Conservation (phyloP, 257 asterid species). For the Sherardia arvensis region DNA sequence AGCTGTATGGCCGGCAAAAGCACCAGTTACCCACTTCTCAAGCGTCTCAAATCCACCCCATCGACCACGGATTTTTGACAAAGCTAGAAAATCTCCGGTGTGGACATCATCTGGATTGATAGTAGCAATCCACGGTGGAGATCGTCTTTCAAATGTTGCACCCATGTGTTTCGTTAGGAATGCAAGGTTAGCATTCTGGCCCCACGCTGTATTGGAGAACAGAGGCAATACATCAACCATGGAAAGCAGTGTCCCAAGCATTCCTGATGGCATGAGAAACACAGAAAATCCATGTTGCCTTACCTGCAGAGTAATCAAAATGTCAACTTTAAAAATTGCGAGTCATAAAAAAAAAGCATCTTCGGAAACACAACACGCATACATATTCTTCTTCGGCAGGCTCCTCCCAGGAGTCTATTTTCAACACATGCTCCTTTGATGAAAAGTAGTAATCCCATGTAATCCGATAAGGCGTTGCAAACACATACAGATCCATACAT, state of each 20-base stretch:
- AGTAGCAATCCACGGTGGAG: conserved; percentile 54
- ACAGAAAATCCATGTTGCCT: conserved; percentile 92
- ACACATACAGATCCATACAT: conserved; percentile 97
- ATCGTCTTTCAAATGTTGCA: conserved; percentile 74
- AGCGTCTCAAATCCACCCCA: conserved; percentile 99
- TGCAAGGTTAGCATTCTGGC: conserved; percentile 87
- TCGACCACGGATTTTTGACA: conserved; percentile 96
- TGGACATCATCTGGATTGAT: conserved; percentile 83
- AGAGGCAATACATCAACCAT: conserved; percentile 90
- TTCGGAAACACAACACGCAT: conserved; percentile 9
- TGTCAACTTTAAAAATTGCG: not conserved
- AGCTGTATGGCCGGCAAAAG: conserved; percentile 98
- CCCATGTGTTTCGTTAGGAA: conserved; percentile 94
- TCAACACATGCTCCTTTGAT: conserved; percentile 65
- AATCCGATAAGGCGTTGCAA: conserved; percentile 93
- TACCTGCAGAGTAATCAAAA: conserved; percentile 48
- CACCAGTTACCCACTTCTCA: conserved; percentile 99
- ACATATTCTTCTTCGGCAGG: conserved; percentile 92
- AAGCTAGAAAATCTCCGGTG: conserved; percentile 89
- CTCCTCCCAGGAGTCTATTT: conserved; percentile 92
- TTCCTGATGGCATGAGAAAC: conserved; percentile 99
- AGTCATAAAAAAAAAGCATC: not conserved
- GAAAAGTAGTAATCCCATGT: conserved; percentile 98
- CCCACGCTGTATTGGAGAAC: conserved; percentile 95
- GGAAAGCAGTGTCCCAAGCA: conserved; percentile 95